Evolutionary conservation across 257 asterid genomes (phyloP), one percentile per base, ranked within the genome.

Genomic region (Fraxinus anomala): DNA sequence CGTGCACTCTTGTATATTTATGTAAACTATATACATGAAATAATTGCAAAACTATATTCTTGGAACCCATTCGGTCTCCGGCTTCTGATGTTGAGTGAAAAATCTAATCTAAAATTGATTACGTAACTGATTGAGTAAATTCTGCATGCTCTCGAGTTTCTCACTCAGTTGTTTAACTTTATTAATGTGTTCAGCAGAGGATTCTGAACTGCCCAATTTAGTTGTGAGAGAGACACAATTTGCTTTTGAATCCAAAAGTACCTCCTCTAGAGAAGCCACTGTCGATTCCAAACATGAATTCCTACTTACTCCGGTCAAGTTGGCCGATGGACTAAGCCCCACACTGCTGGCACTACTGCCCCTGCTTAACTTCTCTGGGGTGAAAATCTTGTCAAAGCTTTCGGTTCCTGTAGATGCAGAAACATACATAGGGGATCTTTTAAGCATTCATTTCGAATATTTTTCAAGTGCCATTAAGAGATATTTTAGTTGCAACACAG

Each of bases 61-160:
- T 61, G 72, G 77, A 31, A 44, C 67, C 65, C 74, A 74, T 82
- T 61, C 68, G 44, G 34, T 74, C 54, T 66, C 82, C 40, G 37
- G 16, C 33, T 76, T 31, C n/a, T 40, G 30, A 67, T 37, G 34
- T 30, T 47, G 67, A 76, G 40, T 39, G 68, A 72, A 40, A 14
- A 70, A 12, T n/a, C 33, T 11, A 40, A 80, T 79, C 82, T 77
- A 90, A 61, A 82, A 31, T 77, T 88, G 94, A 56, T 88, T 83
- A 80, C 91, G 88, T 79, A 96, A 85, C 75, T 80, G 92, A 74
- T 81, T 79, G 70, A 96, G 79, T 67, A 93, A 82, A 79, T 83
- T 88, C 86, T 93, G 97, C 94, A 93, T 89, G 72, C 83, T 89
- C 79, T 89, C 96, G n/a, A 96, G 93, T 81, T 89, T 93, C 86